A percentile compares a stretch with the other conserved stretches of the same genome.
phyloP scores from a whole-genome alignment of 768 basidiomycete species.

The Tylopilus rubrobrunneus region DNA sequence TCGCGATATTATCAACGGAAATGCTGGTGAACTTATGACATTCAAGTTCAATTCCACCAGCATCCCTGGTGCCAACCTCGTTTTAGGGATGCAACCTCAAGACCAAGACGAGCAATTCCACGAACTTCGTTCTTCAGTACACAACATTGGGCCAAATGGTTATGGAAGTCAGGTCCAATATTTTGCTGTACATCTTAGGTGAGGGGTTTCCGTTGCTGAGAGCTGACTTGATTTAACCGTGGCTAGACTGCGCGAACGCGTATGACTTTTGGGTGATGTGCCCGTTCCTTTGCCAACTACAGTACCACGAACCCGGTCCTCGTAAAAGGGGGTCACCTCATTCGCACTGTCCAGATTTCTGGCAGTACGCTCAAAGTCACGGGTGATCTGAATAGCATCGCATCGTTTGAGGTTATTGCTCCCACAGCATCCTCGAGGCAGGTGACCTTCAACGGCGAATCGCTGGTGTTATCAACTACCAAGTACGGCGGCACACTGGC shows the following conservation, averaged over 20 bases:
- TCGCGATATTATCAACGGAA: slow-evolving; percentile 46
- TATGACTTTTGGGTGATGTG: slow-evolving; percentile 52
- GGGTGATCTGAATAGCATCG: slow-evolving; percentile 43
- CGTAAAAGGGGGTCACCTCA: slow-evolving; percentile 46
- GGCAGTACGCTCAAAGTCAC: slow-evolving; percentile 38
- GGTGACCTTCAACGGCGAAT: slow-evolving; percentile 42
- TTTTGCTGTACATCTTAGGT: slow-evolving; percentile 46
- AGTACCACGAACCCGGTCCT: slow-evolving; percentile 42
- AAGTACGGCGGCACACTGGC: slow-evolving; percentile 45
- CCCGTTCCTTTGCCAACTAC: slow-evolving; percentile 31
- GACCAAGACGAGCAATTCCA: slow-evolving; percentile 33
- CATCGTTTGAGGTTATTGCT: slow-evolving; percentile 45
- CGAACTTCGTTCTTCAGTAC: slow-evolving; percentile 42
- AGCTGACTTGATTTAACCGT: background rate
- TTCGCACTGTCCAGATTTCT: slow-evolving; percentile 37
- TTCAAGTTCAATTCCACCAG: slow-evolving; percentile 34
- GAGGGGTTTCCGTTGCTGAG: slow-evolving; percentile 3
- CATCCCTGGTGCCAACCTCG: slow-evolving; percentile 20
- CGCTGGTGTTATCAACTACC: slow-evolving; percentile 33
- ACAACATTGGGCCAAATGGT: slow-evolving; percentile 45
- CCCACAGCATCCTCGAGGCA: slow-evolving; percentile 36
- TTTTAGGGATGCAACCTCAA: slow-evolving; percentile 30
- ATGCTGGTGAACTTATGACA: slow-evolving; percentile 43
- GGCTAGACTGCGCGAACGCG: slow-evolving; percentile 43
- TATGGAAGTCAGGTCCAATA: slow-evolving; percentile 37